phyloP scores from a whole-genome alignment of 768 basidiomycete genomes.

The Sarcodon aspratus region DNA sequence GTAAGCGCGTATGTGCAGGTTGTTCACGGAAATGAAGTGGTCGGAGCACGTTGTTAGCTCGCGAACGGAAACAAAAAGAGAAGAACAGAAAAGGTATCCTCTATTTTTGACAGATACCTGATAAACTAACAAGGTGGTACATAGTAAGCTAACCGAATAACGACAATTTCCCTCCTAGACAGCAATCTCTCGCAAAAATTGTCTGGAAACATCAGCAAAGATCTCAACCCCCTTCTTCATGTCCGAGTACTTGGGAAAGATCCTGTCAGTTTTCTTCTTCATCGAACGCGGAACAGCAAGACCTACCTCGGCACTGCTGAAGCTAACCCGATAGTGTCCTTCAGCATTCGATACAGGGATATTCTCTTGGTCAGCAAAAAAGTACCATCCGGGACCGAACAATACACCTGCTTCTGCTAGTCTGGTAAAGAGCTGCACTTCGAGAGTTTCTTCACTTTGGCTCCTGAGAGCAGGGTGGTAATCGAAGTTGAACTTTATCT shows the following conservation, averaged over 20 bases:
- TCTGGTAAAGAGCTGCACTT: slow-evolving; percentile 47
- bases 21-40: too few species aligned
- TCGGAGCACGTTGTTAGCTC: too few species aligned
- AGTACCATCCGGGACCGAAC: slow-evolving; percentile 49
- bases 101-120: too few species aligned
- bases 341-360: slow-evolving; percentile 12
- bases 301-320: slow-evolving; percentile 41
- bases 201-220: slow-evolving; percentile 29
- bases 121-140: too few species aligned
- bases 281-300: neutral
- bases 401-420: slow-evolving; percentile 54
- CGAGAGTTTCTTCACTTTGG: slow-evolving; percentile 29
- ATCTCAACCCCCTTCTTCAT: slow-evolving; percentile 37
- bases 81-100: too few species aligned
- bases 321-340: slow-evolving; percentile 49
- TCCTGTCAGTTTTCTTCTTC: neutral
- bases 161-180: too few species aligned
- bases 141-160: too few species aligned
- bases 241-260: slow-evolving; percentile 14
- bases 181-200: slow-evolving; percentile 22
- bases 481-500: slow-evolving; percentile 57
- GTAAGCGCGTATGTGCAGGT: too few species aligned
- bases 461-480: slow-evolving; percentile 32
- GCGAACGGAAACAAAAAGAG: too few species aligned
- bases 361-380: slow-evolving; percentile 21